Base-by-base conservation (phyloP, 148 eudicot genomes). In the Persicaria maculosa region DNA sequence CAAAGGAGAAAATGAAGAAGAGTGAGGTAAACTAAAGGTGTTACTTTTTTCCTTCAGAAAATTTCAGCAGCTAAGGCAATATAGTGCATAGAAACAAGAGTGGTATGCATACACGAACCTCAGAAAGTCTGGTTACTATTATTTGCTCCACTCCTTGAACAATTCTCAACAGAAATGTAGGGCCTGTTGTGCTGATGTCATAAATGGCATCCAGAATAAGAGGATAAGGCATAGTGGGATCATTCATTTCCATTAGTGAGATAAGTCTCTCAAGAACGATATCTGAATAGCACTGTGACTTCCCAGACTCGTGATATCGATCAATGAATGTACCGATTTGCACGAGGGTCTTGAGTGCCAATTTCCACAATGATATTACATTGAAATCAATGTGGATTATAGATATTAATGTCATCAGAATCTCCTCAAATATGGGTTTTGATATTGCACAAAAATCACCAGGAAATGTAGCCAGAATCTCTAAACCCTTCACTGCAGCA, bases 381-480 rank as follows among this genome's bases (percentile, higher is more conserved):
- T 75, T 68, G 74, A 79, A 80, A 77, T 80, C 77, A 74, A 74
- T 75, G 44, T 76, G 76, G 78, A 92, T 55, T 61, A 83, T 58
- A 53, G 88, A 82, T 19, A 84, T 79, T 81, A 92, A 79, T 74
- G 83, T 80, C 75, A 14, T 69, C 88, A 95, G 79, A 68, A 92
- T 85, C 75, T 77, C 73, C 76, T 87, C 93, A 84, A 82, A 95
- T 71, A 82, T 65, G 61, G 86, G 79, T 70, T 79, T 87, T 52
- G 96, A 81, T 52, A 87, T 81, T 25, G 86, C 83, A 17, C 69
- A 76, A 79, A 80, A 86, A 77, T 77, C 81, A 70, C 88, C 96
- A 71, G 98, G 98, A 83, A 95, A 88, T 57, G 93, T 87, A 76
- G 93, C 98, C 82, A 95, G 78, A 78, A 79, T 78, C 80, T 92